These are phyloP conservation scores for Paramecium sexaurelia DNA, from an alignment of 73 alveolate genomes.

Conservation along the genomic window DNA sequence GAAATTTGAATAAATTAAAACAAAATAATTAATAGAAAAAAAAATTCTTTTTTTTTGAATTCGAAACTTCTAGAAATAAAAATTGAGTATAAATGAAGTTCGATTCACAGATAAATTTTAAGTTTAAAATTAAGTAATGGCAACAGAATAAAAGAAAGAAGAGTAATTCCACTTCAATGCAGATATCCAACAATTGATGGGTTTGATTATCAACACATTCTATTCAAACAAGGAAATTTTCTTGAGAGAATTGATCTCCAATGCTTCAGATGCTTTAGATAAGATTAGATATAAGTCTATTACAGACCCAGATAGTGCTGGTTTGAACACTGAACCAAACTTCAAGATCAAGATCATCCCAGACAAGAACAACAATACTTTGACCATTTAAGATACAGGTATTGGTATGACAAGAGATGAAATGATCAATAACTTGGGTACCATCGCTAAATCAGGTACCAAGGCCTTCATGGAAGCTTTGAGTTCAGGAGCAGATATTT, in stretches of 20 bases:
- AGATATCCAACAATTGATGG: constrained; percentile 98
- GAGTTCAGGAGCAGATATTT: constrained; percentile 98
- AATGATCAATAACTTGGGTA: constrained; percentile 98
- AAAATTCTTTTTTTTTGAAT: not conserved
- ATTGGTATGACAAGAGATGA: constrained; percentile 99
- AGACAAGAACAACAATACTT: constrained; percentile 98
- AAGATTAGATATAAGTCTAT: constrained; percentile 98
- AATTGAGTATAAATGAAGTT: not conserved
- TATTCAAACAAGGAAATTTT: constrained; percentile 99
- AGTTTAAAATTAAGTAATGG: not conserved
- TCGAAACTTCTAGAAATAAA: constrained; percentile 8
- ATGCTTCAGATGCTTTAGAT: constrained; percentile 99
- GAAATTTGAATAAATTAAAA: not conserved
- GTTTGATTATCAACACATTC: constrained; percentile 99
- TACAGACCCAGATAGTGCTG: constrained; percentile 95
- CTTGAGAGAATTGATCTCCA: constrained; percentile 98
- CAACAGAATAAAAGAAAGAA: constrained; percentile 8
- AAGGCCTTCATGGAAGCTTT: constrained; percentile 99
- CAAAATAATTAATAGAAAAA: not conserved
- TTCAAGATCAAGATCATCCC: constrained; percentile 97
- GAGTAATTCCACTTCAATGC: constrained; percentile 94
- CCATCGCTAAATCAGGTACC: constrained; percentile 99
- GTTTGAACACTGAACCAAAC: constrained; percentile 92
- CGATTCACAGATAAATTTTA: constrained; percentile 7
- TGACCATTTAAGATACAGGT: constrained; percentile 98